These are phyloP conservation scores for Calocybe indica DNA, from an alignment of 768 basidiomycete species.

Conservation along the genomic window DNA sequence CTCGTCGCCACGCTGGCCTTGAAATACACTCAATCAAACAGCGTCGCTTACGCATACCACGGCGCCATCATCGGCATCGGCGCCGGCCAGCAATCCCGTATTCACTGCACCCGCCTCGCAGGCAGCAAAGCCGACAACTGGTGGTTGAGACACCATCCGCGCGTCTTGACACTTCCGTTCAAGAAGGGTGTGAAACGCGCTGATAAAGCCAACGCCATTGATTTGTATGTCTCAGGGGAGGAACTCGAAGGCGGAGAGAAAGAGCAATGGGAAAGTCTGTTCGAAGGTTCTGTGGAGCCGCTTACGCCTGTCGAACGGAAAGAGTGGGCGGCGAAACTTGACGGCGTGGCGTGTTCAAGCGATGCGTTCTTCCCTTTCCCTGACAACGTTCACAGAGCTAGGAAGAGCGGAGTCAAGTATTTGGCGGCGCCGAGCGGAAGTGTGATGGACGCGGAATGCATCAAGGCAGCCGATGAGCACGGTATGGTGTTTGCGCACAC, in stretches of 20 bases:
- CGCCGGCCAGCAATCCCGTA: constrained; percentile 97
- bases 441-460: constrained; percentile 96
- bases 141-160: constrained; percentile 98
- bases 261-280: constrained; percentile 85
- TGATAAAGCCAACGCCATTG: constrained; percentile 97
- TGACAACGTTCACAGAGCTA: constrained; percentile 92
- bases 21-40: constrained; percentile 99
- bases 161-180: constrained; percentile 89
- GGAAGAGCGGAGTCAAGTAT: constrained; percentile 88
- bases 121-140: constrained; percentile 98
- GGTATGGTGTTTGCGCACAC: constrained; percentile 91
- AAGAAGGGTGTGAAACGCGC: constrained; percentile 97
- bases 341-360: constrained; percentile 87
- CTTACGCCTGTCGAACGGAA: constrained; percentile 67
- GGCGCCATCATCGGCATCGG: constrained; percentile 94
- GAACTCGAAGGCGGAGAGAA: constrained; percentile 85
- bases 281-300: constrained; percentile 63
- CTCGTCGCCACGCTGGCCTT: constrained; percentile 94
- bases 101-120: constrained; percentile 97
- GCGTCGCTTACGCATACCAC: constrained; percentile 89
- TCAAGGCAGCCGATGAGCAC: constrained; percentile 94
- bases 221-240: constrained; percentile 91
- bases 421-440: constrained; percentile 90
- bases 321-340: constrained; percentile 68
- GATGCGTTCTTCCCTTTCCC: constrained; percentile 99